A percentile compares a stretch with the other conserved stretches of the same genome.
These are phyloP conservation scores for Candida qinlingensis DNA, from an alignment of 805 yeast species.

Conservation along the genomic window DNA sequence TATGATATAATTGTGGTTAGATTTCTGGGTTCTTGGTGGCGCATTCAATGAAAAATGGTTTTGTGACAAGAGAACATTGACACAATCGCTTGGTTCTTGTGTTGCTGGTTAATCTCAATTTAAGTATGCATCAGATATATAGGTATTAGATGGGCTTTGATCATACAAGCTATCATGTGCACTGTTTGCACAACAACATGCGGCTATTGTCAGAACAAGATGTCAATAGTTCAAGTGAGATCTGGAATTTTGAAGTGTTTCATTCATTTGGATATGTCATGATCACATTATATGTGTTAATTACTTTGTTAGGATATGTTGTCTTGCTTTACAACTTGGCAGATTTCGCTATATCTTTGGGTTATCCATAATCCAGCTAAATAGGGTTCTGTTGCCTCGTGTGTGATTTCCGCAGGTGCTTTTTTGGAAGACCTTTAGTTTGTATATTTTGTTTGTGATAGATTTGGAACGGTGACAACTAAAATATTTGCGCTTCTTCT, in stretches of 20 bases:
- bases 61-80: no score
- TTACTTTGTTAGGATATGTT: conserved; percentile 55
- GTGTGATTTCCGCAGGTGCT: conserved; percentile 53
- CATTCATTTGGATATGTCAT: not conserved
- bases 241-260: not conserved
- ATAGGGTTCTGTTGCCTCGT: conserved; percentile 52
- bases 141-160: conserved; percentile 29
- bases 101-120: no score
- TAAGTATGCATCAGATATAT: no score
- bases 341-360: conserved; percentile 51
- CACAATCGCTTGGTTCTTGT: no score
- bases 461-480: conserved; percentile 44
- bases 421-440: conserved; percentile 46
- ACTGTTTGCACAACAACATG: conserved; percentile 30
- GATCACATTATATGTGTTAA: conserved; percentile 39
- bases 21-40: no score
- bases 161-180: conserved; percentile 33
- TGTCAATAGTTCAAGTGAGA: not conserved
- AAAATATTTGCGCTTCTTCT: conserved; percentile 31
- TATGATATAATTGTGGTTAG: not conserved
- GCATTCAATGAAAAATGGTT: no score
- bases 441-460: conserved; percentile 49
- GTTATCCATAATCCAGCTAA: conserved; percentile 43
- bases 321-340: conserved; percentile 51
- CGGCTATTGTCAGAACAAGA: not conserved